Base-by-base conservation (phyloP, 805 yeast genomes). In the Torulaspora indica region DNA sequence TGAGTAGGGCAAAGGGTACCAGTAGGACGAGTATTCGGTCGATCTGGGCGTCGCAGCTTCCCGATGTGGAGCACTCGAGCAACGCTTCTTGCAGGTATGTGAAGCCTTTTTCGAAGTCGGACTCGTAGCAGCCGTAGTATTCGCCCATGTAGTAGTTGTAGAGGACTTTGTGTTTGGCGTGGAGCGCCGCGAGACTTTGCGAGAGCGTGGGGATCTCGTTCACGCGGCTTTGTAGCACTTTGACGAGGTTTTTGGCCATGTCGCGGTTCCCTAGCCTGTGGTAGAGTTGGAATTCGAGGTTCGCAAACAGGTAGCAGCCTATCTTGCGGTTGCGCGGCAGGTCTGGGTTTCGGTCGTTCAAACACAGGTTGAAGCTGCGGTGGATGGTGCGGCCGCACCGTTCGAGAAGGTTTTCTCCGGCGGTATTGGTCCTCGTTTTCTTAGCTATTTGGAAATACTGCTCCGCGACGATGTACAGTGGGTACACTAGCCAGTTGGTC, bases 311-410 rank as follows among this genome's bases (percentile, higher is more conserved):
- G 63, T 82, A 85, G 14, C 84, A 80, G 39, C 82, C 85, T 50
- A 66, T 63, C 55, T 81, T 73, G 57, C 85, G 83, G 48, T 82
- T 77, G 10, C 55, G 54, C 0, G 37, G 40, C 15, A 62, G 38
- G 22, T 75, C 75, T n/a, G 77, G 75, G 48, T 79, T 79, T 46
- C 90, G 74, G 63, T 89, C 96, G 50, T 85, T 85, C 35, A 89
- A 69, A 49, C 95, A 85, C 3, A 84, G 59, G 46, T 83, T 85
- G 66, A 87, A 84, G 5, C 90, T 76, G 47, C 79, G 74, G 61
- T 87, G 88, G 43, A 88, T 71, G 2, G 82, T 73, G 48, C 80
- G 69, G 0, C 86, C 81, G 33, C 85, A 74, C 35, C 69, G 71
- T 45, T 80, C 85, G 31, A 74, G 57, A 35, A 40, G 36, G 32